Evolutionary conservation across 495 filamentous ascomycete species (phyloP), one percentile per base, ranked within the genome.

Genomic region (Copromyces sp.): DNA sequence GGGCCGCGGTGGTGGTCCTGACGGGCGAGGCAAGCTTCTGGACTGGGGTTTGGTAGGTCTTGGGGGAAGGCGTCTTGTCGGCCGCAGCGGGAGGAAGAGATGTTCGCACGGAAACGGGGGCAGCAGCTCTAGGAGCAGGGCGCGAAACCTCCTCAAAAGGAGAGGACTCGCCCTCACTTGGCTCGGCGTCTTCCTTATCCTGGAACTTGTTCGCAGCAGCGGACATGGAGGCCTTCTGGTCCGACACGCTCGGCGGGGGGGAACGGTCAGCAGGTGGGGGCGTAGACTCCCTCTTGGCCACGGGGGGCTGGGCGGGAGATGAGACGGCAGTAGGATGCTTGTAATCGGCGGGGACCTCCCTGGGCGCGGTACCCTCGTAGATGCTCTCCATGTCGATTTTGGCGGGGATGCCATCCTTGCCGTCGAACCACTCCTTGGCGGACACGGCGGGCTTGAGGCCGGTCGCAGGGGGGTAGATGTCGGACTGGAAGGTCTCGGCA

Each of bases 401-500:
- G 39, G 94, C 86, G 12, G 95, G 94, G 11, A 95, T 83, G 4
- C 85, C 93, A 44, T 91, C 89, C 82, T 96, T 93, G 38, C 96
- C 96, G 14, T 84, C 86, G 40, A 97, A 85, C 95, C 95, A 99
- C 71, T 98, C 93, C 24, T 86, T 82, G 14, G 93, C 86, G 61
- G 89, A 89, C 81, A 97, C 89, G 68, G 92, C 94, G 11, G 95
- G 89, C 78, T 92, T 93, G 7, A 88, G 53, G 61, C 95, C 94
- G 74, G 85, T 82, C 8, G 92, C 89, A 3, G 95, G 93, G 20
- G 94, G 96, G 79, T 93, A 99, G 76, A 99, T 98, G 78, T 99
- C 95, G 68, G 92, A 92, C 83, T 99, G 95, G 88, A 98, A 99
- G 68, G 90, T 92, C 82, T 99, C 95, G n/a, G 95, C 92, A 45